Evolutionary conservation across 2,329 filamentous ascomycete genomes (phyloP).

Genomic region (Botrytis elliptica): DNA sequence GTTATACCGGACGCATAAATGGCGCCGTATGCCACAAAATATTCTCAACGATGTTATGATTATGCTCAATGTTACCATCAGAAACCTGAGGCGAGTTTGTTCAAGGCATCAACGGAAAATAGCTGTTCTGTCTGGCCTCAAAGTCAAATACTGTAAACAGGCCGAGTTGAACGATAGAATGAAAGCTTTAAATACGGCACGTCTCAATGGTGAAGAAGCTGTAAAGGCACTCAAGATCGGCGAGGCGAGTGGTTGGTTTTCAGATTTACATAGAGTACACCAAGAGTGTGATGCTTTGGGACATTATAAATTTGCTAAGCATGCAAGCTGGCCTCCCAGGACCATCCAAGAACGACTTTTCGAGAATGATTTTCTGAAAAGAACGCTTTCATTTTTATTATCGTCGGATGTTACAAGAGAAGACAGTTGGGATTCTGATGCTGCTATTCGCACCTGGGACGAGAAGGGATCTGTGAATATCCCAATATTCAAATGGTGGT

Average conservation of each 20-base stretch:
- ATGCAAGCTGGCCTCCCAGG: neutral
- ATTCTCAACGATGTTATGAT: neutral
- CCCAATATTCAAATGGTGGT: neutral
- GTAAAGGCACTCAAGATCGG: neutral
- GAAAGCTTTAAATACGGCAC: neutral
- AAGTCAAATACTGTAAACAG: neutral
- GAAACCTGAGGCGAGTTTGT: neutral
- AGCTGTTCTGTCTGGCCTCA: neutral
- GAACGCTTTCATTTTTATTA: neutral
- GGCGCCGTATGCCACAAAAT: neutral
- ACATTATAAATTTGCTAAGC: conserved; percentile 5
- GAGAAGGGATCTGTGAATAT: neutral
- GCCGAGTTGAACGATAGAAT: neutral
- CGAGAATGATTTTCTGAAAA: neutral
- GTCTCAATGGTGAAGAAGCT: neutral
- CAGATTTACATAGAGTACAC: neutral
- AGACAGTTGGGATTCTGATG: neutral
- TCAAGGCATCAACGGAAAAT: neutral
- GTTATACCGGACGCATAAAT: neutral
- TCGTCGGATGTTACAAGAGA: neutral
- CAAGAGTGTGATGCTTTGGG: neutral
- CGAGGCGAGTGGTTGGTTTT: neutral
- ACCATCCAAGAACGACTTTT: neutral
- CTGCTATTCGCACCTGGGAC: neutral
- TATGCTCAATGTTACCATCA: neutral